phyloP scores from a whole-genome alignment of 1,284 basidiomycete species.

The Microbotryum intermedium region DNA sequence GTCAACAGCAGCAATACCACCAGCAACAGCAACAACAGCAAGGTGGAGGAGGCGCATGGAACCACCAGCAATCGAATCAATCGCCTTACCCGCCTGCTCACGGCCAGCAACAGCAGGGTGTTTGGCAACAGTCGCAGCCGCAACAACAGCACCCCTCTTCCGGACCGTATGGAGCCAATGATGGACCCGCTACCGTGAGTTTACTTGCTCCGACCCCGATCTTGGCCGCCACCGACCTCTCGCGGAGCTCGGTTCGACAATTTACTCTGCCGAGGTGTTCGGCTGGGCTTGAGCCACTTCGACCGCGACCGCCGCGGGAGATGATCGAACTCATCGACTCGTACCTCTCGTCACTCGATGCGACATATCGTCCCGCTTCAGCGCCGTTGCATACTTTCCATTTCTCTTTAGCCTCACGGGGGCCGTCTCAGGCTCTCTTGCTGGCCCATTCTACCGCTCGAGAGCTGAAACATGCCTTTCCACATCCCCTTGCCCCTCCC shows the following conservation, averaged over 20 bases:
- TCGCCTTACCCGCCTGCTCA: slow-evolving; percentile 1
- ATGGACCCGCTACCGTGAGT: slow-evolving; percentile 28
- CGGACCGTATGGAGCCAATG: slow-evolving; percentile 22
- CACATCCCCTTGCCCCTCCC: not conserved
- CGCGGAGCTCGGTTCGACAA: no score
- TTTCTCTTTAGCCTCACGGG: not conserved
- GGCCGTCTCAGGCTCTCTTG: not conserved
- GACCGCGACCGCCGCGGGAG: not conserved
- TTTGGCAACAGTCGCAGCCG: slow-evolving; percentile 6
- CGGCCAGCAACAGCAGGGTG: not conserved
- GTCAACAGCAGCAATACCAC: slow-evolving; percentile 15
- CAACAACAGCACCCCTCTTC: not conserved
- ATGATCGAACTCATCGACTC: not conserved
- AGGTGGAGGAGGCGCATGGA: not conserved
- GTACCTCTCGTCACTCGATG: no score
- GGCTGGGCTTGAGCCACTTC: no score
- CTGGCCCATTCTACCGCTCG: not conserved
- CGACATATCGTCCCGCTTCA: no score
- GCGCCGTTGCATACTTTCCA: not conserved
- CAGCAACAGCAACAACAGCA: slow-evolving; percentile 8
- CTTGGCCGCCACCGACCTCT: not conserved
- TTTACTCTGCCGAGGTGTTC: no score
- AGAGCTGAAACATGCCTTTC: not conserved
- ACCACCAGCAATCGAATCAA: not conserved
- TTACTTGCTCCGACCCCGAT: not conserved